These are phyloP conservation scores for Phanerochaete sordida DNA, from an alignment of 768 basidiomycete genomes.

Conservation along the genomic window DNA sequence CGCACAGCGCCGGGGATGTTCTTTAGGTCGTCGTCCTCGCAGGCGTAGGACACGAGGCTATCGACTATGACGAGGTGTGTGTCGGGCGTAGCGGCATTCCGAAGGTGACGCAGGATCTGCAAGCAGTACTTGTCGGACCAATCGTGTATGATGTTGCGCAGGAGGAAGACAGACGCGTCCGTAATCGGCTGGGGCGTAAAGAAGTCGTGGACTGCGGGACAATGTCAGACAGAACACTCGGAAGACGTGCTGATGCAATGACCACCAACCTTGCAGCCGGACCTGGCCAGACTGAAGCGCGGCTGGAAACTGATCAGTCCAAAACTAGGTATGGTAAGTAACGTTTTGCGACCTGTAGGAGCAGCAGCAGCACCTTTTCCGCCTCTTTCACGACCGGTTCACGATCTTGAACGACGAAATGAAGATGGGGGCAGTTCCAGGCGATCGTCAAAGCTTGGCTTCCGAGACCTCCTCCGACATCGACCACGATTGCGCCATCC, in stretches of 20 bases:
- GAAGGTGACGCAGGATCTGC: slow-evolving; percentile 23
- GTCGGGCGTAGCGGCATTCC: slow-evolving; percentile 17
- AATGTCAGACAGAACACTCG: background rate
- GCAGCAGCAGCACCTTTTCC: background rate
- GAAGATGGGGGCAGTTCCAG: slow-evolving; percentile 9
- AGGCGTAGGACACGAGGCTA: slow-evolving; percentile 18
- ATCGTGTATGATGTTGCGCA: slow-evolving; percentile 29
- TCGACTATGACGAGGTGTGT: slow-evolving; percentile 26
- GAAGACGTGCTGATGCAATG: no score
- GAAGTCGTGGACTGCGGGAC: slow-evolving; percentile 22
- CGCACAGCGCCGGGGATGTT: background rate
- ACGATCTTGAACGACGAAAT: slow-evolving; percentile 20
- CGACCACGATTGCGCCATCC: slow-evolving; percentile 15
- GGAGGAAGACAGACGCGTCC: slow-evolving; percentile 24
- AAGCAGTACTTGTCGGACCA: slow-evolving; percentile 30
- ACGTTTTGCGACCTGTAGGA: background rate
- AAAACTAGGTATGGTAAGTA: slow-evolving; percentile 1
- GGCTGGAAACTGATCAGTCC: background rate
- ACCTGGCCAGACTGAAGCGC: slow-evolving; percentile 4
- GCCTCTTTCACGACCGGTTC: slow-evolving; percentile 2
- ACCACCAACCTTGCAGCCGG: background rate
- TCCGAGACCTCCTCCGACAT: slow-evolving; percentile 22
- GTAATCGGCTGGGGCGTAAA: slow-evolving; percentile 26
- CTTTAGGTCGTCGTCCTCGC: slow-evolving; percentile 12
- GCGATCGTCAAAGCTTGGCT: slow-evolving; percentile 8